phyloP scores from a whole-genome alignment of 176 grass and related monocot species.

The Carex parvula region DNA sequence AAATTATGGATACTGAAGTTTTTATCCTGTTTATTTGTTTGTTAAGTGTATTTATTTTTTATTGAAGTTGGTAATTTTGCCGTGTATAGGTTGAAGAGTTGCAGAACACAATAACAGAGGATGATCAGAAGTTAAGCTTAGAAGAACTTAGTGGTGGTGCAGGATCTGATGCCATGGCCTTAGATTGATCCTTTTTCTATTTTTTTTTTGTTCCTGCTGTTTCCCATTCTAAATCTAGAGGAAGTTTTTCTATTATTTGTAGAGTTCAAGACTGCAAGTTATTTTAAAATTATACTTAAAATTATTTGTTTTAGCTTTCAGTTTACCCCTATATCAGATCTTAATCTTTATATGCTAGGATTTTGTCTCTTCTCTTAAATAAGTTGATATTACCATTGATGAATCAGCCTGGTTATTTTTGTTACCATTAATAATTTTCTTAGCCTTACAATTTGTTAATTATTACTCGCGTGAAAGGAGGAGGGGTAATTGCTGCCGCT shows the following conservation, averaged over 20 bases:
- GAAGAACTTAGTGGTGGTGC: slow-evolving; percentile 58
- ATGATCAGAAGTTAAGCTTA: slow-evolving; percentile 66
- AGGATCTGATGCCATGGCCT: slow-evolving; percentile 67
- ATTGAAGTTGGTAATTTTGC: neutral
- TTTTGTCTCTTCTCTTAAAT: neutral
- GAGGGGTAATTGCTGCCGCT: neutral
- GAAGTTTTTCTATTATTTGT: slow-evolving; percentile 8
- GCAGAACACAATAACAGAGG: slow-evolving; percentile 58
- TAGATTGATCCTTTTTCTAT: slow-evolving; percentile 42
- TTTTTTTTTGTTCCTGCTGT: neutral
- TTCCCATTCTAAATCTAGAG: too few species aligned
- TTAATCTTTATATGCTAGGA: neutral
- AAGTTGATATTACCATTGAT: neutral
- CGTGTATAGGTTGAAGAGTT: slow-evolving; percentile 67
- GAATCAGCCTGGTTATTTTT: neutral
- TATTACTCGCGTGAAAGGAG: neutral
- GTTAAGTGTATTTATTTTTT: neutral
- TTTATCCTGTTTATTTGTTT: neutral
- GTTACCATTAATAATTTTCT: neutral
- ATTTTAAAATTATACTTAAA: too few species aligned
- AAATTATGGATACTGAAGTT: neutral
- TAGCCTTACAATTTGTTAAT: neutral
- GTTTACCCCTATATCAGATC: neutral
- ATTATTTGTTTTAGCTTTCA: neutral
- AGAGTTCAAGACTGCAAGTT: neutral